Evolutionary conservation across 306 rosid genomes (phyloP), one percentile per base, ranked within the genome.

Genomic region (Cucurbita ficifolia): DNA sequence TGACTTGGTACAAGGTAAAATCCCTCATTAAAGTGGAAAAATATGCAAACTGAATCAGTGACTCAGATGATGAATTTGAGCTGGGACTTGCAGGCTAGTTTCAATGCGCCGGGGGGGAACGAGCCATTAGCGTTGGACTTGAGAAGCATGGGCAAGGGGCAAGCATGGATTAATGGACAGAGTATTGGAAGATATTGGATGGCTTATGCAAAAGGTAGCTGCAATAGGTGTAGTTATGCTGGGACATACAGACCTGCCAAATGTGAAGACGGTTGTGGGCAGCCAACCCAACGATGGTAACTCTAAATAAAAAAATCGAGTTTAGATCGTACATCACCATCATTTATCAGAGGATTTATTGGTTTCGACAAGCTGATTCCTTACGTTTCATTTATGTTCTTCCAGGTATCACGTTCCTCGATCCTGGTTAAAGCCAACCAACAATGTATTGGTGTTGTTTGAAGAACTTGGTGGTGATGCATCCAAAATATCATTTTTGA

Each of bases 381-480:
- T 33, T 1, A 1, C 53, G 5, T 65, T 18, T 39, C 24, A 7
- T 22, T 14, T 79, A 79, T 60, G 72, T 42, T 67, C 76, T 72
- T 76, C n/a, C 82, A 93, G 98, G 98, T 94, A 94, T 63, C 97
- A 95, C 21, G 88, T 95, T 77, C 99, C 99, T 18, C 84, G 97
- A 75, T 88, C 99, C 19, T 95, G 99, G 99, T 85, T 95, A 74
- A 95, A 82, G 82, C 92, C 99, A 76, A 88, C 87, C n/a, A 59
- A 75, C 10, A 95, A 95, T 61, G 67, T 91, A 79, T 29, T 95
- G 52, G 91, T 95, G 33, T 76, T 89, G 29, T 88, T 95, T 65
- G 97, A 95, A 85, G 99, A 95, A 79, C 85, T 95, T n/a, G 99
- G 97, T 0, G 99, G 99, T 13, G 88, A 91, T 80, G 90, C 90